phyloP scores from a whole-genome alignment of 208 protist genomes.

The Vickermania ingenoplastis region DNA sequence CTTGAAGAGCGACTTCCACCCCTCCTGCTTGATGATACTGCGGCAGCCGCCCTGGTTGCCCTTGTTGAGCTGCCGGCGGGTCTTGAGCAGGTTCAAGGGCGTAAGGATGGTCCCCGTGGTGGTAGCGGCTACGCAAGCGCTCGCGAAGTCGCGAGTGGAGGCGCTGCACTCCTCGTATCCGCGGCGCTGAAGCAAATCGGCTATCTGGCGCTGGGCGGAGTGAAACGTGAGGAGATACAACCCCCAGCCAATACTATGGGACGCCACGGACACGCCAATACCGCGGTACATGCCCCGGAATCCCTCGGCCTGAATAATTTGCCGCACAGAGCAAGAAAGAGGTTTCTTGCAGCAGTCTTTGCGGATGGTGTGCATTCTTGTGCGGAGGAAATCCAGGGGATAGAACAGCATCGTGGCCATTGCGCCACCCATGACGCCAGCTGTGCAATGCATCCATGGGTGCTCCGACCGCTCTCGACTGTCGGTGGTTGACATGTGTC shows the following conservation, averaged over 20 bases:
- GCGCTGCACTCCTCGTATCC: conserved; percentile 1
- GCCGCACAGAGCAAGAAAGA: conserved; percentile 24
- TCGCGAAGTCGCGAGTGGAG: conserved; percentile 37
- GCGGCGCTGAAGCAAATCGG: conserved; percentile 11
- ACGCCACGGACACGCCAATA: conserved; percentile 51
- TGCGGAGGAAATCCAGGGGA: conserved; percentile 77
- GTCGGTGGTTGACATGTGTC: background rate
- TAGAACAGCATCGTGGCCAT: conserved; percentile 73
- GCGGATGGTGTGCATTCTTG: conserved; percentile 66
- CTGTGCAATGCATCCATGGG: conserved; percentile 64
- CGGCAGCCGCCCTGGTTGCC: conserved; percentile 12
- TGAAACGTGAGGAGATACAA: conserved; percentile 71
- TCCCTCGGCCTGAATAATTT: conserved; percentile 56
- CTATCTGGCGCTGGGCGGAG: conserved; percentile 33
- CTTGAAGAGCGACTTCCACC: conserved; percentile 51
- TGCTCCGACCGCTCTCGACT: conserved; percentile 12
- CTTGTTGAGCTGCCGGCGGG: conserved; percentile 51
- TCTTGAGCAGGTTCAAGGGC: conserved; percentile 71
- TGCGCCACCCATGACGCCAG: conserved; percentile 55
- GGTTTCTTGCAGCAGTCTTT: conserved; percentile 31
- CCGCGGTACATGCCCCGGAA: conserved; percentile 71
- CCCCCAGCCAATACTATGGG: conserved; percentile 70
- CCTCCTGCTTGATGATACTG: conserved; percentile 38
- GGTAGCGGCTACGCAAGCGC: conserved; percentile 50
- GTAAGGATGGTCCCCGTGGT: conserved; percentile 59